Conservation (phyloP, 2,329 filamentous ascomycete species). For the Elsinoe fawcettii region DNA sequence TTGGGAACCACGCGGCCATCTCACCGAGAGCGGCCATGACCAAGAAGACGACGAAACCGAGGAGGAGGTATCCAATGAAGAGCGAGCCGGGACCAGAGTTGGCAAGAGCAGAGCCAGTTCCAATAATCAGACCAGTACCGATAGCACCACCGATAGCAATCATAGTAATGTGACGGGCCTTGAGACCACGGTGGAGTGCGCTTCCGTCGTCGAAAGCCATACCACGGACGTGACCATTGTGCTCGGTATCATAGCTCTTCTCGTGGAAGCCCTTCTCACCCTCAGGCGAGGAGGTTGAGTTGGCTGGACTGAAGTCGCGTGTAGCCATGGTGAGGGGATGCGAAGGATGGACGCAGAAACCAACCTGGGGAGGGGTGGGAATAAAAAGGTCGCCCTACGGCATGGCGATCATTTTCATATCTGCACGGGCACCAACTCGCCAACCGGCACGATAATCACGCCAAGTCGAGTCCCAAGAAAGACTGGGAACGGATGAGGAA, state of each 20-base stretch:
- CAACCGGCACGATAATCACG: conserved; percentile 9
- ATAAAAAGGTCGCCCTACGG: conserved; percentile 2
- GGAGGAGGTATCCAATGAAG: conserved; percentile 61
- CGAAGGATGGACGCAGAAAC: not conserved
- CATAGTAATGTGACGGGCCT: conserved; percentile 60
- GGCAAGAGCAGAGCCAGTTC: conserved; percentile 46
- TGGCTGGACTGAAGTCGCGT: conserved; percentile 12
- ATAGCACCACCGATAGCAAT: conserved; percentile 58
- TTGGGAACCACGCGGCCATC: conserved; percentile 76
- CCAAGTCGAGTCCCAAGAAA: conserved; percentile 4
- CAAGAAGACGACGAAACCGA: conserved; percentile 66
- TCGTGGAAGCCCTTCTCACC: conserved; percentile 14
- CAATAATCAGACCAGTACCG: conserved; percentile 66
- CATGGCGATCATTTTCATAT: conserved; percentile 11
- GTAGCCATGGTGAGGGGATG: conserved; percentile 5
- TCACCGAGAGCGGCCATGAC: conserved; percentile 78
- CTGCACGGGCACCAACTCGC: conserved; percentile 12
- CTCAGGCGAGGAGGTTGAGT: conserved; percentile 13
- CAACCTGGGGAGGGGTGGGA: not conserved
- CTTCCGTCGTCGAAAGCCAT: conserved; percentile 48
- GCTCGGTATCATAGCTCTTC: conserved; percentile 1
- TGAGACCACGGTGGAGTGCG: conserved; percentile 61
- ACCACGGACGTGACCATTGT: conserved; percentile 22
- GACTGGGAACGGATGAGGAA: conserved; percentile 8
- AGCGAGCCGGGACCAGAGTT: conserved; percentile 55